These are phyloP conservation scores for Pseudohyphozyma bogoriensis DNA, from an alignment of 768 basidiomycete genomes.

Conservation along the genomic window DNA sequence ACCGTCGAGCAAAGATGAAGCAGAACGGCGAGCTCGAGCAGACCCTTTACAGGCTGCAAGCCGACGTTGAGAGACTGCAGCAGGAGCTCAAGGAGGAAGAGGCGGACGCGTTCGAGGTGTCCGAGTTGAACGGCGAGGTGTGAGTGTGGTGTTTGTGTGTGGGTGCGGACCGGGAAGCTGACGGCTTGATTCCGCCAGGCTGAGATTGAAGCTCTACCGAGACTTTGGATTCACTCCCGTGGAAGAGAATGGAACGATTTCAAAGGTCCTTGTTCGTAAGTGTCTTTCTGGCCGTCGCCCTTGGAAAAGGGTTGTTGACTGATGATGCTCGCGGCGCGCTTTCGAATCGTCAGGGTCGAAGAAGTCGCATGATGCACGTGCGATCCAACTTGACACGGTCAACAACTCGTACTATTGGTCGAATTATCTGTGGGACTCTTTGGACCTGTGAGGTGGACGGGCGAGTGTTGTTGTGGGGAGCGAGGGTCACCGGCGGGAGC, in stretches of 20 bases:
- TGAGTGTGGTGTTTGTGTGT: neutral
- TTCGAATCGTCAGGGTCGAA: conserved; percentile 8
- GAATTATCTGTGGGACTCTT: conserved; percentile 25
- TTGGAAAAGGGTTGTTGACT: neutral
- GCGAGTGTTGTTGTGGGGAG: no score
- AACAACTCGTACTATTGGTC: conserved; percentile 15
- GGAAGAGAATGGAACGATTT: conserved; percentile 17
- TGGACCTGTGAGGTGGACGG: no score
- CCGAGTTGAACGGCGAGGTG: conserved; percentile 21
- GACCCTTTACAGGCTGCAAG: conserved; percentile 11
- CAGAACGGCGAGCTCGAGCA: conserved; percentile 26
- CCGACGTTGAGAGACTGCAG: conserved; percentile 19
- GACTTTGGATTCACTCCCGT: conserved; percentile 26
- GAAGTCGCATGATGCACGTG: conserved; percentile 9
- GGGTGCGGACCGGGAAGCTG: neutral
- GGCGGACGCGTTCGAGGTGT: conserved; percentile 15
- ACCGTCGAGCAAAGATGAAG: conserved; percentile 10
- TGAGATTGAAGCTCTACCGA: conserved; percentile 24
- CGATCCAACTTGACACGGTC: conserved; percentile 11
- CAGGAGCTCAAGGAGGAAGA: conserved; percentile 27
- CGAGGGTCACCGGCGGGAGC: no score
- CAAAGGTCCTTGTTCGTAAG: conserved; percentile 26
- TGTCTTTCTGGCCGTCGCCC: neutral
- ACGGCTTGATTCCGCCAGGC: neutral
- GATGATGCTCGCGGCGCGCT: neutral